phyloP scores from a whole-genome alignment of 2,329 filamentous ascomycete genomes.

The Alternaria solani region DNA sequence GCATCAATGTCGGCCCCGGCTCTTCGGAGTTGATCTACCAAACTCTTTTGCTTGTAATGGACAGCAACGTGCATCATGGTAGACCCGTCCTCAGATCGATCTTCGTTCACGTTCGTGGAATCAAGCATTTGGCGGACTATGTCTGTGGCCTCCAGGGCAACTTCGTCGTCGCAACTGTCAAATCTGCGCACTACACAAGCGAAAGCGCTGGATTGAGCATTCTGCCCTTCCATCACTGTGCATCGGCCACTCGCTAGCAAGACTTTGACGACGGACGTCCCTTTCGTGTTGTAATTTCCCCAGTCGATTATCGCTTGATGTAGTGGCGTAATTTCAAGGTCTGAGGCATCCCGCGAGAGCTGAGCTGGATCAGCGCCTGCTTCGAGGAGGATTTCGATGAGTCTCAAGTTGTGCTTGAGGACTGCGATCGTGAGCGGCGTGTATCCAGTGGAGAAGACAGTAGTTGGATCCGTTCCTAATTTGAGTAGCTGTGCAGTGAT shows the following conservation, averaged over 20 bases:
- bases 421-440: conserved; percentile 27
- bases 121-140: conserved; percentile 13
- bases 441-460: conserved; percentile 15
- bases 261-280: conserved; percentile 24
- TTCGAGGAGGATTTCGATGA: conserved; percentile 25
- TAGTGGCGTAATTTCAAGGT: conserved; percentile 15
- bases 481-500: conserved; percentile 22
- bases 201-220: conserved; percentile 20
- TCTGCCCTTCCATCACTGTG: conserved; percentile 25
- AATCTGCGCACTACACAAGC: conserved; percentile 18
- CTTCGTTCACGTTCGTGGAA: conserved; percentile 21
- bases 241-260: conserved; percentile 24
- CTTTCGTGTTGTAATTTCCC: conserved; percentile 1
- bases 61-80: conserved; percentile 32
- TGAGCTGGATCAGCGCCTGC: conserved; percentile 25
- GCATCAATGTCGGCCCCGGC: conserved; percentile 48
- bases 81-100: conserved; percentile 23
- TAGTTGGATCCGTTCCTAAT: conserved; percentile 26
- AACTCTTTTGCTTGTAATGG: conserved; percentile 61
- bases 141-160: not conserved
- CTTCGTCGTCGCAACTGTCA: conserved; percentile 7
- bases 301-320: conserved; percentile 23
- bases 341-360: not conserved
- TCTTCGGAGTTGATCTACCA: conserved; percentile 81
- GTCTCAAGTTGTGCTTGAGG: conserved; percentile 12